Evolutionary conservation across 768 basidiomycete genomes (phyloP), one percentile per base, ranked within the genome.

Genomic region (Lentinula guzmanii): DNA sequence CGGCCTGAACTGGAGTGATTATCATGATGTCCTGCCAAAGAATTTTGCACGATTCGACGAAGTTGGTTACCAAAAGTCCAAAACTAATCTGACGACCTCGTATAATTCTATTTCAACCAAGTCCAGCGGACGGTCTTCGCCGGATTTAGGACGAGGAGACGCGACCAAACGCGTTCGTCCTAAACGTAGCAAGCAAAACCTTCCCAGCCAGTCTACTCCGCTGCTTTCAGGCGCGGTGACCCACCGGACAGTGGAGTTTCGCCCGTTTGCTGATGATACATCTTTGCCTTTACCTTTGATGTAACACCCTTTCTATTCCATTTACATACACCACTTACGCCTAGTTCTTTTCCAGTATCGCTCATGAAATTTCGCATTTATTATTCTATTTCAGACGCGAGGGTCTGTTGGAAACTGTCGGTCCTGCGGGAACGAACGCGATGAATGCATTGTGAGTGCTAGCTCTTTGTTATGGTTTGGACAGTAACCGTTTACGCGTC

Each of bases 361-460:
- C 89, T 2, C 90, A 94, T 72, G 92, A 95, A 70, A 77, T 97
- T 39, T 79, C 83, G 18, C 76, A 84, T 50, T 71, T 79, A 33
- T 71, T 95, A 48, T 94, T 91, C 71, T 74, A 74, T 57, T 95
- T 91, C 72, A 85, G 87, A 69, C 79, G 88, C 41, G 87, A 91
- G 65, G 93, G 93, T 1, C 87, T 87, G 61, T 72, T 98, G 55
- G 95, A 97, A 71, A 87, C 88, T 16, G 87, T 95, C 63, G 95
- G 95, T 37, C 93, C 93, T 11, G 93, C 95, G 33, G 87, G 92
- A 85, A 77, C 84, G 48, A 95, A 95, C 73, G 83, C 89, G 0
- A 82, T 95, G 82, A 87, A 81, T 63, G 80, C 74, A 68, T 69
- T 93, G 88, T 86, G 69, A 67, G 79, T 37, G 31, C n/a, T 51